These are phyloP conservation scores for Euphorbia celastroides DNA, from an alignment of 441 rosid species.

Conservation along the genomic window DNA sequence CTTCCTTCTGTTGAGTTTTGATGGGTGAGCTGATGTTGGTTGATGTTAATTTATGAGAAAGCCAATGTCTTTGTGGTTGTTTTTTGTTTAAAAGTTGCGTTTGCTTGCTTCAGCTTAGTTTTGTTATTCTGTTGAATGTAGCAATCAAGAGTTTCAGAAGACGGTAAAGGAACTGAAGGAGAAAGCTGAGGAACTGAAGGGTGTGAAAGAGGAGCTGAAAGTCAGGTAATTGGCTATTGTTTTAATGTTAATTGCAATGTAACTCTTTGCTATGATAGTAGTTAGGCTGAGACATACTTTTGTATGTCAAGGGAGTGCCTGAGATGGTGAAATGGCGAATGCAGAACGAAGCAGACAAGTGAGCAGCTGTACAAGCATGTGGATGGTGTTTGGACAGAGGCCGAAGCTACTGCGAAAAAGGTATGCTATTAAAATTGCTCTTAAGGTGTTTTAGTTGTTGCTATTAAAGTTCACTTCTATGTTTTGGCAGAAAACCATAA, in stretches of 20 bases:
- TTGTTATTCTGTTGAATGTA: slow-evolving; percentile 19
- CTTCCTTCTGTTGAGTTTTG: background rate
- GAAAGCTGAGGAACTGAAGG: slow-evolving; percentile 64
- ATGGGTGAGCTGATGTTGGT: background rate
- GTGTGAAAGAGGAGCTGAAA: slow-evolving; percentile 63
- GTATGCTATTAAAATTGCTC: slow-evolving; percentile 24
- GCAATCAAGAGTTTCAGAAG: slow-evolving; percentile 69
- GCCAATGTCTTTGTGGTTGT: background rate
- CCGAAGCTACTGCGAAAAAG: slow-evolving; percentile 87
- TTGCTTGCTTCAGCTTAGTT: background rate
- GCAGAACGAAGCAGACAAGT: slow-evolving; percentile 91
- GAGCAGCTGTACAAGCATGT: slow-evolving; percentile 83
- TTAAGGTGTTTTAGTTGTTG: background rate
- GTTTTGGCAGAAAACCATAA: background rate
- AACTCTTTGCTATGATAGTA: slow-evolving; percentile 27
- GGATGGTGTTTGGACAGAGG: slow-evolving; percentile 84
- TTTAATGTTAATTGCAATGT: slow-evolving; percentile 11
- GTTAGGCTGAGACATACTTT: slow-evolving; percentile 50
- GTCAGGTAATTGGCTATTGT: slow-evolving; percentile 48
- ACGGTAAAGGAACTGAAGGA: slow-evolving; percentile 75
- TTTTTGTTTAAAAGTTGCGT: background rate
- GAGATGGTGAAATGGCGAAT: slow-evolving; percentile 65
- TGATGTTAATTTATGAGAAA: background rate
- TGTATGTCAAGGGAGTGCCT: slow-evolving; percentile 60
- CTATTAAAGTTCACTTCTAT: background rate